These are phyloP conservation scores for Thermothelomyces thermophilus DNA, from an alignment of 2,329 filamentous ascomycete genomes.

Conservation along the genomic window DNA sequence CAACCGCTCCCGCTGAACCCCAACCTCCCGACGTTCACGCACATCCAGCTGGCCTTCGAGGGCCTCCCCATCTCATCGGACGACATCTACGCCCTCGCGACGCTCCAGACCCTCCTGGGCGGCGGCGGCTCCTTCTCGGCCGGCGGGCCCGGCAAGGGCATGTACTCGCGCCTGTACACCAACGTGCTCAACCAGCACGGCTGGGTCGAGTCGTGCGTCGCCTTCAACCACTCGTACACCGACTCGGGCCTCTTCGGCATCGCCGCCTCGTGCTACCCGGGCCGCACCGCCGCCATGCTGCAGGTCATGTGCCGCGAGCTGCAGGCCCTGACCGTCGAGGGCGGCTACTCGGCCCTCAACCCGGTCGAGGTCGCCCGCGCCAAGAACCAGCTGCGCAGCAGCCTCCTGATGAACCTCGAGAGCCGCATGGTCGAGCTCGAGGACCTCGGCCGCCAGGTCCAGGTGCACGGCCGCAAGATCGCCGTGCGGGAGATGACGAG, in stretches of 20 bases:
- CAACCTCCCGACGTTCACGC: slow-evolving; percentile 71
- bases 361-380: slow-evolving; percentile 77
- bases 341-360: slow-evolving; percentile 65
- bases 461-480: slow-evolving; percentile 91
- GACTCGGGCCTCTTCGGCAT: slow-evolving; percentile 96
- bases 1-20: slow-evolving; percentile 74
- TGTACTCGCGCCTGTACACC: slow-evolving; percentile 97
- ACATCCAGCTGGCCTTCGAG: slow-evolving; percentile 95
- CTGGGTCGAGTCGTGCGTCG: slow-evolving; percentile 93
- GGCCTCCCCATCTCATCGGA: slow-evolving; percentile 82
- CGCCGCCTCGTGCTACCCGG: slow-evolving; percentile 74
- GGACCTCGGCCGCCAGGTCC: slow-evolving; percentile 88
- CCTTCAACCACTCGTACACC: slow-evolving; percentile 96
- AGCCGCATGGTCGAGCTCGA: slow-evolving; percentile 96
- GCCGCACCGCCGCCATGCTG: slow-evolving; percentile 73
- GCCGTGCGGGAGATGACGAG: slow-evolving; percentile 89
- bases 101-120: slow-evolving; percentile 89
- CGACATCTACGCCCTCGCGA: slow-evolving; percentile 94
- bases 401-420: slow-evolving; percentile 94
- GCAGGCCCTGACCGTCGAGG: slow-evolving; percentile 66
- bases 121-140: slow-evolving; percentile 95
- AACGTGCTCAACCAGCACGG: slow-evolving; percentile 96
- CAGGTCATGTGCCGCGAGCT: slow-evolving; percentile 94
- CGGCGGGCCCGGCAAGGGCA: slow-evolving; percentile 94
- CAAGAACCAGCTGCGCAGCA: slow-evolving; percentile 91